phyloP scores from a whole-genome alignment of 2,329 filamentous ascomycete genomes.

The Cladophialophora yegresii region DNA sequence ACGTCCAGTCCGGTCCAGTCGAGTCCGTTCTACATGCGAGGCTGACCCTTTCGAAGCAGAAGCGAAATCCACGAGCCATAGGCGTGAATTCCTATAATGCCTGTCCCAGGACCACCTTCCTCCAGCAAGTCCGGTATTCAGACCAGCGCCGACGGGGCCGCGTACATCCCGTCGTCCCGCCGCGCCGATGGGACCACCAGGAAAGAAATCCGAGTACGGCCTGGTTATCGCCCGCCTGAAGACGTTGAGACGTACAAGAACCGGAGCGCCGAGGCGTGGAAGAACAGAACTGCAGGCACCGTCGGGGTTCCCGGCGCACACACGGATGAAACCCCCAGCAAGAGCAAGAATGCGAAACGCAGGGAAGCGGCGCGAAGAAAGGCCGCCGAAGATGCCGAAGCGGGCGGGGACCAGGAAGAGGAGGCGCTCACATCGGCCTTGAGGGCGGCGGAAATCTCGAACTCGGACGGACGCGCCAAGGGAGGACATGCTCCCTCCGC shows the following conservation, averaged over 20 bases:
- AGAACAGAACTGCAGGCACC: constrained; percentile 63
- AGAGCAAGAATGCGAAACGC: constrained; percentile 85
- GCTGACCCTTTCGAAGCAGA: not conserved
- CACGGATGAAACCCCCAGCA: constrained; percentile 55
- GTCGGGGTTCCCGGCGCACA: constrained; percentile 76
- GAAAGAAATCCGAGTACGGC: constrained; percentile 89
- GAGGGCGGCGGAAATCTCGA: constrained; percentile 26
- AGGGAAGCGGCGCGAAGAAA: constrained; percentile 62
- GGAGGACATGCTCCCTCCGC: constrained; percentile 36
- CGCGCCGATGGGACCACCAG: constrained; percentile 88
- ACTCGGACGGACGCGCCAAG: constrained; percentile 36
- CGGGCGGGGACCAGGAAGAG: constrained; percentile 40
- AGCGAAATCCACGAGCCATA: not conserved
- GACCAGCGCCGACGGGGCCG: constrained; percentile 76
- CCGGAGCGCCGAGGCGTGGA: constrained; percentile 80
- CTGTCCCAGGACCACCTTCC: constrained; percentile 3
- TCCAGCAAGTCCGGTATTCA: constrained; percentile 66
- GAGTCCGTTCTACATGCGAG: not conserved
- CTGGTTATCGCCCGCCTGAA: constrained; percentile 90
- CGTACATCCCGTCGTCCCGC: constrained; percentile 83
- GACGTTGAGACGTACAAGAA: constrained; percentile 97
- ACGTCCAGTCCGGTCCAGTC: not conserved
- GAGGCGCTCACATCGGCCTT: constrained; percentile 41
- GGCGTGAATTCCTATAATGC: not conserved
- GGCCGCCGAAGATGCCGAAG: constrained; percentile 52